Base-by-base conservation (phyloP, 306 rosid genomes). In the Erythrophleum fordii region DNA sequence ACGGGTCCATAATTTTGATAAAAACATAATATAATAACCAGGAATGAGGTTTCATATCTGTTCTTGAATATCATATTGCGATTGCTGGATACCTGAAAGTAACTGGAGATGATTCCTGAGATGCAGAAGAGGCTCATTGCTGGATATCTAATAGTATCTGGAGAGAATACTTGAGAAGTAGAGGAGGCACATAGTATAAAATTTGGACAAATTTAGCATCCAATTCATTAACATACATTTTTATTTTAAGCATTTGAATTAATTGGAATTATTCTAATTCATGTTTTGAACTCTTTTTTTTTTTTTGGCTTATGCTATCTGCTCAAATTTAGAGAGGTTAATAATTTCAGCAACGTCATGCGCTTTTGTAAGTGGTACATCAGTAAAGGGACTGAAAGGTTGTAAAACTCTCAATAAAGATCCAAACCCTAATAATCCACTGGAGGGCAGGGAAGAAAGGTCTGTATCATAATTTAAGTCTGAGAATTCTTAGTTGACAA, bases 371-470 rank as follows among this genome's bases (percentile, higher is more conserved):
- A 80, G 82, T 65, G 89, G 91, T 79, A 93, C 89, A 81, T 84
- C 91, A 11, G 98, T 92, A 29, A 84, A 83, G 79, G 98, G 98
- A 49, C 82, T 94, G 86, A 91, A 94, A 80, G 95, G 97, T 76
- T 61, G 91, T 84, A 92, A 90, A 86, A 88, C 93, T 37, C 83
- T 94, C 67, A 94, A 91, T 80, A 94, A 92, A 83, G 89, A 91
- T 76, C 98, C 94, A 22, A 97, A 91, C 86, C 98, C 97, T 55
- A 86, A 89, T 60, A 92, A 91, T 87, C 97, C 97, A 22, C 31
- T 91, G 75, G 97, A 88, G 91, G 93, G 97, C 49, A 89, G 39
- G 51, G 98, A 94, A 88, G 97, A 94, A 77, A 92, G 97, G 98
- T 88, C 17, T 66, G 85, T 79, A 31, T 66, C 68, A 64, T 79